Evolutionary conservation across 2,329 filamentous ascomycete genomes (phyloP).

Genomic region (Furcasterigmium sp.): DNA sequence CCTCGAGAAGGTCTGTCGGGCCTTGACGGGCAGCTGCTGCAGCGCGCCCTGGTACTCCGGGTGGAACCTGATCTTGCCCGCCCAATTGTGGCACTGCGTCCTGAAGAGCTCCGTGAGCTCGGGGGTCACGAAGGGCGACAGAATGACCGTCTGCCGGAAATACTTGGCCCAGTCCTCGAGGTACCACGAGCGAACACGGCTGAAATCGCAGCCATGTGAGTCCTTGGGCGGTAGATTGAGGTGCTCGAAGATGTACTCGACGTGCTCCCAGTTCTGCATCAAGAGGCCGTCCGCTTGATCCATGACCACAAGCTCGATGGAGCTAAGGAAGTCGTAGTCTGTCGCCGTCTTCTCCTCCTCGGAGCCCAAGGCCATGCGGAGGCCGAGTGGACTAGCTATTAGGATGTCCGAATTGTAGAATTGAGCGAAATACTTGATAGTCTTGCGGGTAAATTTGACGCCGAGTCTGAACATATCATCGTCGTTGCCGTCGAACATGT

Average conservation of each 20-base stretch:
- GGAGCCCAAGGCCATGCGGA: conserved; percentile 85
- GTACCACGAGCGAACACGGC: conserved; percentile 85
- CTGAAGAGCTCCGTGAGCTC: conserved; percentile 79
- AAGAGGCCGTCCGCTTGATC: conserved; percentile 90
- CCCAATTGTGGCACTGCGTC: conserved; percentile 71
- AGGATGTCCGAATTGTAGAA: conserved; percentile 98
- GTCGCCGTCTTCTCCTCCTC: conserved; percentile 56
- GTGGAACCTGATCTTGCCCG: conserved; percentile 71
- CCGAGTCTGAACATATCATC: conserved; percentile 96
- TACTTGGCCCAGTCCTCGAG: conserved; percentile 78
- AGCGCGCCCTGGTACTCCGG: conserved; percentile 67
- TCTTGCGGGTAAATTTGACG: conserved; percentile 96
- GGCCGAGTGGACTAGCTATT: conserved; percentile 80
- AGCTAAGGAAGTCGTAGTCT: conserved; percentile 89
- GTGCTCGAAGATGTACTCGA: conserved; percentile 86
- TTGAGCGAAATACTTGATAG: conserved; percentile 86
- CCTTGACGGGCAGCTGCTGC: conserved; percentile 64
- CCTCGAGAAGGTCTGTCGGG: conserved; percentile 85
- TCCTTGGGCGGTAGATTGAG: conserved; percentile 88
- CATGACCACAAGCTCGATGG: conserved; percentile 83
- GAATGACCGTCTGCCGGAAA: conserved; percentile 79
- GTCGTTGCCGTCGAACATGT: conserved; percentile 90
- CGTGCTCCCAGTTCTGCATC: conserved; percentile 98
- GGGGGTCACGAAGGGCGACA: conserved; percentile 80
- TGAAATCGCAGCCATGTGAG: conserved; percentile 89